phyloP scores from a whole-genome alignment of 169 alveolate species.

The Theileria orientalis region DNA sequence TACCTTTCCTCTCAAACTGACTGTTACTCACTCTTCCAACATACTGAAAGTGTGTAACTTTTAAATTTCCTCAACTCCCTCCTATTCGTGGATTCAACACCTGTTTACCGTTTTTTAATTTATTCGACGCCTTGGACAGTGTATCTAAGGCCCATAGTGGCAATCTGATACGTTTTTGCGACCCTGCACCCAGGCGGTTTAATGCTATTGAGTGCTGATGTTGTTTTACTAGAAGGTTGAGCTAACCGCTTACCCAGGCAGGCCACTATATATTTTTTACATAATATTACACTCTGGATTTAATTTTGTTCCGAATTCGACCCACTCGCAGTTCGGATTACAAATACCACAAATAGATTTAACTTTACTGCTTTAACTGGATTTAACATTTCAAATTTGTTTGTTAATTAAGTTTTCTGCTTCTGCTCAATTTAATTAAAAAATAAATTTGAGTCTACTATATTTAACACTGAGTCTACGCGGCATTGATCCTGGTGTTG shows the following conservation, averaged over 20 bases:
- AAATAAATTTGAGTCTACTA: not conserved
- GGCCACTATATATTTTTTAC: not conserved
- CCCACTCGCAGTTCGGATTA: not conserved
- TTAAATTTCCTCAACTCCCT: too few relatives aligned
- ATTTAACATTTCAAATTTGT: not conserved
- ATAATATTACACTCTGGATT: not conserved
- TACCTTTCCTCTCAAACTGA: too few relatives aligned
- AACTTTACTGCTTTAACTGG: not conserved
- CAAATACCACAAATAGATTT: not conserved
- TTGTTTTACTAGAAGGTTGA: constrained; percentile 26
- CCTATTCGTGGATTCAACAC: too few relatives aligned
- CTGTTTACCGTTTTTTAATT: too few relatives aligned
- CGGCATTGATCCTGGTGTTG: too few relatives aligned
- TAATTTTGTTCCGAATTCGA: not conserved
- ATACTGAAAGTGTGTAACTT: too few relatives aligned
- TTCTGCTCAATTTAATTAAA: too few relatives aligned
- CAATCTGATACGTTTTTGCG: not conserved
- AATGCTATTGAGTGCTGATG: constrained; percentile 23
- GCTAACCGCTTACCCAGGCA: not conserved
- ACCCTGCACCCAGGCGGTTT: constrained; percentile 22
- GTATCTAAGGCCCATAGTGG: not conserved
- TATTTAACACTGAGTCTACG: too few relatives aligned
- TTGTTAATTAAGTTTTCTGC: too few relatives aligned
- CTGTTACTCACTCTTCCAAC: too few relatives aligned
- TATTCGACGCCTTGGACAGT: too few relatives aligned